These are phyloP conservation scores for Suhomyces faveliae DNA, from an alignment of 805 yeast genomes.

Conservation along the genomic window DNA sequence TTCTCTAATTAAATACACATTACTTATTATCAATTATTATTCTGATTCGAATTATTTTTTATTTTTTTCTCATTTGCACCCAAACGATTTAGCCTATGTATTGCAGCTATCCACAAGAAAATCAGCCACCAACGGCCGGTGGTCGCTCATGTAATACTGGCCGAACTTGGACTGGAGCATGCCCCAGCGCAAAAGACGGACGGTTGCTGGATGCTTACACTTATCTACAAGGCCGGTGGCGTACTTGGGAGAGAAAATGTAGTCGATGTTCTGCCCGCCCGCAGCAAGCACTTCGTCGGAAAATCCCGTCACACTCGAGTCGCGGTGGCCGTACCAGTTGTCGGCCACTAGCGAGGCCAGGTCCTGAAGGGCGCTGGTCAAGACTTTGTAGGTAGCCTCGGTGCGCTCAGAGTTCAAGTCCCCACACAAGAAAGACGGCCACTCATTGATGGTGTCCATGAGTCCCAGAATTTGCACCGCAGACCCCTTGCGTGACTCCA, in stretches of 20 bases:
- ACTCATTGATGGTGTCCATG: constrained; percentile 15
- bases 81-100: no score
- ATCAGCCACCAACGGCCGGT: constrained; percentile 35
- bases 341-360: constrained; percentile 20
- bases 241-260: constrained; percentile 29
- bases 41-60: no score
- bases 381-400: constrained; percentile 18
- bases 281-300: constrained; percentile 21
- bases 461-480: constrained; percentile 10
- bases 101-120: constrained; percentile 11
- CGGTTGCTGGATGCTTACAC: constrained; percentile 13
- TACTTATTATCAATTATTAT: no score
- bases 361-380: constrained; percentile 17
- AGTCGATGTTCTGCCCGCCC: constrained; percentile 34
- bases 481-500: constrained; percentile 10
- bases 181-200: constrained; percentile 26
- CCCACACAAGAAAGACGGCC: constrained; percentile 35
- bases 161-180: constrained; percentile 33
- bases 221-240: constrained; percentile 14
- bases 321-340: constrained; percentile 28
- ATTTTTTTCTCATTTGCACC: no score
- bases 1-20: no score
- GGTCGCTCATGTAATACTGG: constrained; percentile 35
- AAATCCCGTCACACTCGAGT: constrained; percentile 34
- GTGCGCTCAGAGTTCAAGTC: constrained; percentile 28